A percentile compares a stretch with the other conserved stretches of the same genome.
Evolutionary conservation across 78 protist species (phyloP).

Genomic region (Dictyostelium discoideum): DNA sequence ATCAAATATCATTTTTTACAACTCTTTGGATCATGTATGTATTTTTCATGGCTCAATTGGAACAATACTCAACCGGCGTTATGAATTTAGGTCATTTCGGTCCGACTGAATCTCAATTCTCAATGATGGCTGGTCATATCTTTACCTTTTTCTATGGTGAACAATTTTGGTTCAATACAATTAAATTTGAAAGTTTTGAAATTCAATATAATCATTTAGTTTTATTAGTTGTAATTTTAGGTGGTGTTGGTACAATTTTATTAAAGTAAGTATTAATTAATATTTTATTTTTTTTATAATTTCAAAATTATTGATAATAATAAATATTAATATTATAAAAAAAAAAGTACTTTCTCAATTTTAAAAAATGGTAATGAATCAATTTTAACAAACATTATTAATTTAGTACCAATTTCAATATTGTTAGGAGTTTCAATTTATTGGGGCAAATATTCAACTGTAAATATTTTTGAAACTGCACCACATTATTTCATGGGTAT

Average conservation of each 20-base stretch:
- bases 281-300: background rate
- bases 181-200: background rate
- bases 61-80: conserved; percentile 76
- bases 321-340: no score
- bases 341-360: conserved; percentile 4
- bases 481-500: conserved; percentile 53
- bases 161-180: conserved; percentile 22
- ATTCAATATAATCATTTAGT: conserved; percentile 6
- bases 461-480: background rate
- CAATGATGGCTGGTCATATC: conserved; percentile 53
- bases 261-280: conserved; percentile 15
- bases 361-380: conserved; percentile 20
- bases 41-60: conserved; percentile 79
- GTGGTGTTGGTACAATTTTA: conserved; percentile 30
- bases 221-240: background rate
- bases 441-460: conserved; percentile 32
- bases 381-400: background rate
- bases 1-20: background rate
- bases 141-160: conserved; percentile 57
- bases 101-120: conserved; percentile 60
- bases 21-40: conserved; percentile 50
- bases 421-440: background rate
- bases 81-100: conserved; percentile 65
- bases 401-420: conserved; percentile 40
- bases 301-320: no score